phyloP scores from a whole-genome alignment of 1,139 yeast genomes.

The Yamadazyma dushanensis region DNA sequence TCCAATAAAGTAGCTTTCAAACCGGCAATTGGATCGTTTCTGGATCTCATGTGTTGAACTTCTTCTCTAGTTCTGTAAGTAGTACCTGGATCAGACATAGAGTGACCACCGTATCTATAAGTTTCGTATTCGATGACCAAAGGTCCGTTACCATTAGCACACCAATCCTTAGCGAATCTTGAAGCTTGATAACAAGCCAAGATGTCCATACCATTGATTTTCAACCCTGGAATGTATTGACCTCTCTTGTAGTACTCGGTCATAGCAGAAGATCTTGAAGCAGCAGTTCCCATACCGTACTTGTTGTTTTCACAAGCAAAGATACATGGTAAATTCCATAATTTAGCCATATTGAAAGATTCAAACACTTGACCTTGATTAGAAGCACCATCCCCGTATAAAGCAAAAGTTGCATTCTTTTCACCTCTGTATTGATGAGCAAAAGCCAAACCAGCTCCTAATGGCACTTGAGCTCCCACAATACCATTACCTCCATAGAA shows the following conservation, averaged over 20 bases:
- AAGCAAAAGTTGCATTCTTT: conserved; percentile 76
- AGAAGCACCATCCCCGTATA: conserved; percentile 99
- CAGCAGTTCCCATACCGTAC: conserved; percentile 99
- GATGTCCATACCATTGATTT: conserved; percentile 98
- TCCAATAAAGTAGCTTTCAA: conserved; percentile 85
- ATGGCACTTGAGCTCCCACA: conserved; percentile 98
- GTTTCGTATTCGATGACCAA: conserved; percentile 95
- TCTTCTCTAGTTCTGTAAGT: conserved; percentile 99
- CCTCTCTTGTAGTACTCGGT: conserved; percentile 98
- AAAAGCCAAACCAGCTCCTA: conserved; percentile 96
- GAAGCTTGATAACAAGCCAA: conserved; percentile 95
- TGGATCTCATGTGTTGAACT: conserved; percentile 98
- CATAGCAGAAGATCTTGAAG: conserved; percentile 93
- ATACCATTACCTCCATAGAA: conserved; percentile 99
- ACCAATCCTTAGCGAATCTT: conserved; percentile 96
- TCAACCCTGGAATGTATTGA: conserved; percentile 97
- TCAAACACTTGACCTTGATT: conserved; percentile 99
- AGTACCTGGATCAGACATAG: conserved; percentile 99
- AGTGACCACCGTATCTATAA: conserved; percentile 99
- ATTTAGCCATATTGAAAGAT: conserved; percentile 97
- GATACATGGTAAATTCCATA: conserved; percentile 93
- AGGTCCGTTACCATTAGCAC: conserved; percentile 92
- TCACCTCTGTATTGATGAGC: conserved; percentile 93
- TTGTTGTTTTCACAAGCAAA: conserved; percentile 98
- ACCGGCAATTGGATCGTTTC: conserved; percentile 97